These are phyloP conservation scores for Pichia sporocuriosa DNA, from an alignment of 805 yeast species.

Conservation along the genomic window DNA sequence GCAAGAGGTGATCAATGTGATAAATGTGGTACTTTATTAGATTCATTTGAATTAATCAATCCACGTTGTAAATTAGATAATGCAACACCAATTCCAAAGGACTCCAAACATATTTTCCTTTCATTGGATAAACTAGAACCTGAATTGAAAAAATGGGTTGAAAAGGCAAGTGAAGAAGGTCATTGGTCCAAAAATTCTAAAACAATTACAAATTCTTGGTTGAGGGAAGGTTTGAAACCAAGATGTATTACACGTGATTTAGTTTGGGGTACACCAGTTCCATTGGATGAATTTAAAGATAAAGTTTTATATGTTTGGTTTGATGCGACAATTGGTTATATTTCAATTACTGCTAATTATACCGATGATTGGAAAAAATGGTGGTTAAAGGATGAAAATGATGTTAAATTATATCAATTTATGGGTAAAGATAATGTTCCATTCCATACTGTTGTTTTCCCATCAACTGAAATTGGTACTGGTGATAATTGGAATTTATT, in stretches of 20 bases:
- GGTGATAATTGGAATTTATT: slow-evolving; percentile 83
- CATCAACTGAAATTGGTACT: slow-evolving; percentile 87
- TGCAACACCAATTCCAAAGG: slow-evolving; percentile 70
- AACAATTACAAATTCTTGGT: slow-evolving; percentile 88
- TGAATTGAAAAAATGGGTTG: slow-evolving; percentile 65
- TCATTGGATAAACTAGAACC: slow-evolving; percentile 80
- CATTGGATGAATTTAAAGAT: slow-evolving; percentile 74
- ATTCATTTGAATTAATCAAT: slow-evolving; percentile 87
- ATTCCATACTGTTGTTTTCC: slow-evolving; percentile 98
- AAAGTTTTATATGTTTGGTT: slow-evolving; percentile 98
- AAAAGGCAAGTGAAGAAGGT: slow-evolving; percentile 60
- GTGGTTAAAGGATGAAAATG: slow-evolving; percentile 84
- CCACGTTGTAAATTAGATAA: slow-evolving; percentile 94
- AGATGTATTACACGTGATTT: slow-evolving; percentile 96
- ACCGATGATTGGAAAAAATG: slow-evolving; percentile 75
- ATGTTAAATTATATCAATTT: slow-evolving; percentile 86
- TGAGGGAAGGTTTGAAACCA: slow-evolving; percentile 85
- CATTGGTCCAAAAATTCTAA: slow-evolving; percentile 89
- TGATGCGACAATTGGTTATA: slow-evolving; percentile 96
- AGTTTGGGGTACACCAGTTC: slow-evolving; percentile 98
- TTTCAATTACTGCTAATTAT: slow-evolving; percentile 93
- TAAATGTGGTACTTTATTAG: slow-evolving; percentile 81
- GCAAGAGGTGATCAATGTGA: slow-evolving; percentile 99
- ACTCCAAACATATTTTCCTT: slow-evolving; percentile 81
- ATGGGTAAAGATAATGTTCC: slow-evolving; percentile 99